Evolutionary conservation across 306 rosid species (phyloP).

Genomic region (Pterocarpus santalinus): DNA sequence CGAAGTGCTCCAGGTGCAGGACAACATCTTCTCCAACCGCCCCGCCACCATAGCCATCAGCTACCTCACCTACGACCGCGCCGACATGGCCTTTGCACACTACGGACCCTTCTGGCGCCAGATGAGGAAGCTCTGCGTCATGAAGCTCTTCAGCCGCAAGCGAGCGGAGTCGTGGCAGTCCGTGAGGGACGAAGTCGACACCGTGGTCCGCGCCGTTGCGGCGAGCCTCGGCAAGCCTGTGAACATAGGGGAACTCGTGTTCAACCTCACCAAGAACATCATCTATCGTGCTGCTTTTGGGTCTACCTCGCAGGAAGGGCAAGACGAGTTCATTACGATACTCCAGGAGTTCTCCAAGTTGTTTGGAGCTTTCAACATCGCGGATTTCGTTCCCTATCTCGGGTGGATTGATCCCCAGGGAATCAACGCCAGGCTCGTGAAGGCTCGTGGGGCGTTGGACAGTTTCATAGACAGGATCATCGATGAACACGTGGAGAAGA

Average conservation of each 20-base stretch:
- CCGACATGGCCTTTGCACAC: constrained; percentile 91
- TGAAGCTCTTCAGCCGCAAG: constrained; percentile 78
- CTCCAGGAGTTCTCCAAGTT: constrained; percentile 80
- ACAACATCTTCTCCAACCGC: constrained; percentile 76
- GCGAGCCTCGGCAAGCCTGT: constrained; percentile 46
- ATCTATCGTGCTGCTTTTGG: constrained; percentile 80
- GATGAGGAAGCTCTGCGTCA: constrained; percentile 80
- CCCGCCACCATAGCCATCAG: constrained; percentile 79
- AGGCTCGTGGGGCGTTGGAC: constrained; percentile 69
- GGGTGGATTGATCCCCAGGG: constrained; percentile 81
- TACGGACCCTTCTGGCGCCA: constrained; percentile 93
- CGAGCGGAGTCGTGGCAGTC: constrained; percentile 80
- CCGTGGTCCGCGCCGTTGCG: constrained; percentile 23
- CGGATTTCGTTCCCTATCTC: constrained; percentile 68
- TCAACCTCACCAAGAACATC: constrained; percentile 61
- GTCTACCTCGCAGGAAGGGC: constrained; percentile 58
- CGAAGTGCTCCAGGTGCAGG: constrained; percentile 73
- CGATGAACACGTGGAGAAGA: constrained; percentile 66
- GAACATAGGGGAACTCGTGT: constrained; percentile 72
- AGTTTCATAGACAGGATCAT: constrained; percentile 70
- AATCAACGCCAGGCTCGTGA: constrained; percentile 48
- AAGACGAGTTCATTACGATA: constrained; percentile 73
- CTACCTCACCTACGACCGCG: constrained; percentile 75
- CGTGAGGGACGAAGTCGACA: constrained; percentile 72
- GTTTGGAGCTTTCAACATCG: constrained; percentile 77